phyloP scores from a whole-genome alignment of 768 basidiomycete species.

The Zangia roseola region DNA sequence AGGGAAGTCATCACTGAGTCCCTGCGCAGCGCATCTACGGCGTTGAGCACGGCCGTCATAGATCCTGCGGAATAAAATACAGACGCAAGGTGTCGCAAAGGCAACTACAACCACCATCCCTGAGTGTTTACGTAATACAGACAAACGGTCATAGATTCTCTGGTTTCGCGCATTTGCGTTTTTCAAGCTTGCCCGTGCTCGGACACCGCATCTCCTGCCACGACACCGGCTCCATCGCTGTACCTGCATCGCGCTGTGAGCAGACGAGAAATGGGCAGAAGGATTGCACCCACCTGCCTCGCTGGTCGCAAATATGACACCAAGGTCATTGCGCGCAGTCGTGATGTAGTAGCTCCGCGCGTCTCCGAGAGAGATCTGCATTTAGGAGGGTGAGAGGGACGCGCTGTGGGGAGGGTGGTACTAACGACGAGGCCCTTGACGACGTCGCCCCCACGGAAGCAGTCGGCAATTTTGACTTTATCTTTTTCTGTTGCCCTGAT shows the following conservation, averaged over 20 bases:
- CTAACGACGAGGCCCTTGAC: constrained; percentile 83
- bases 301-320: constrained; percentile 88
- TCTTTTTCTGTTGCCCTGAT: constrained; percentile 90
- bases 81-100: constrained; percentile 16
- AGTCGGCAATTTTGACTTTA: constrained; percentile 84
- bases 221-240: constrained; percentile 80
- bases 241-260: constrained; percentile 44
- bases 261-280: neutral
- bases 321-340: constrained; percentile 86
- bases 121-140: constrained; percentile 20
- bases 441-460: constrained; percentile 90
- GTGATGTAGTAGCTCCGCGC: constrained; percentile 90
- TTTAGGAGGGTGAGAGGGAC: neutral
- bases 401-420: constrained; percentile 13
- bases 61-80: constrained; percentile 21
- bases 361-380: constrained; percentile 87
- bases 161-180: constrained; percentile 85
- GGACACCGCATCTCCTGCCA: constrained; percentile 93
- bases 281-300: constrained; percentile 65
- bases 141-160: constrained; percentile 47
- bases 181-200: constrained; percentile 75
- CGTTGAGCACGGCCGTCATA: constrained; percentile 67
- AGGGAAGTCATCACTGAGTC: constrained; percentile 56
- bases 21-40: constrained; percentile 57
- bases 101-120: constrained; percentile 15